Conservation (phyloP, 83 land plant species). For the Diphasiastrum complanatum region DNA sequence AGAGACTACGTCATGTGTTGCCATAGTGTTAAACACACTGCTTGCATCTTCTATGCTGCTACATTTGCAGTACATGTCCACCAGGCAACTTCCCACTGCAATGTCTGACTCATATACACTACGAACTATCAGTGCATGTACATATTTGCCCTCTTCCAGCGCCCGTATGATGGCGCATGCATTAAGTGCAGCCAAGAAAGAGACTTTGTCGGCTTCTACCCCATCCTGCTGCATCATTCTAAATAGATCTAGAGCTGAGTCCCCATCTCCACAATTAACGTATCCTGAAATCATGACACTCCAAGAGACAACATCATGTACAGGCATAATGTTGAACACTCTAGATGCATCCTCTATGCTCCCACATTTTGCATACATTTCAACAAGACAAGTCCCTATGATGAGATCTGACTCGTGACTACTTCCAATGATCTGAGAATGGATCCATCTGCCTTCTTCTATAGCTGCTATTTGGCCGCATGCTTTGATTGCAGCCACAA, state of each 20-base stretch:
- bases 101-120: too few species aligned
- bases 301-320: slow-evolving; percentile 10
- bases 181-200: not conserved
- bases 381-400: not conserved
- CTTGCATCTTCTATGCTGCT: too few species aligned
- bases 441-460: slow-evolving; percentile 10
- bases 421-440: slow-evolving; percentile 20
- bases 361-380: slow-evolving; percentile 1
- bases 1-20: too few species aligned
- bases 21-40: too few species aligned
- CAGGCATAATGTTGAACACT: not conserved
- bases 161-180: too few species aligned
- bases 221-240: not conserved
- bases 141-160: too few species aligned
- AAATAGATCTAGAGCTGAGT: not conserved
- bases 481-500: slow-evolving; percentile 30
- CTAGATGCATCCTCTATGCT: slow-evolving; percentile 10
- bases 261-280: not conserved
- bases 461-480: not conserved
- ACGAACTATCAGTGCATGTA: too few species aligned
- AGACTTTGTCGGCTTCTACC: not conserved
- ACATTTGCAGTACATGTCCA: too few species aligned
- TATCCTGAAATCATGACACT: not conserved
- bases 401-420: slow-evolving; percentile 20
- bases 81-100: too few species aligned